phyloP scores from a whole-genome alignment of 1,284 basidiomycete genomes.

The Marasmius tenuissimus region DNA sequence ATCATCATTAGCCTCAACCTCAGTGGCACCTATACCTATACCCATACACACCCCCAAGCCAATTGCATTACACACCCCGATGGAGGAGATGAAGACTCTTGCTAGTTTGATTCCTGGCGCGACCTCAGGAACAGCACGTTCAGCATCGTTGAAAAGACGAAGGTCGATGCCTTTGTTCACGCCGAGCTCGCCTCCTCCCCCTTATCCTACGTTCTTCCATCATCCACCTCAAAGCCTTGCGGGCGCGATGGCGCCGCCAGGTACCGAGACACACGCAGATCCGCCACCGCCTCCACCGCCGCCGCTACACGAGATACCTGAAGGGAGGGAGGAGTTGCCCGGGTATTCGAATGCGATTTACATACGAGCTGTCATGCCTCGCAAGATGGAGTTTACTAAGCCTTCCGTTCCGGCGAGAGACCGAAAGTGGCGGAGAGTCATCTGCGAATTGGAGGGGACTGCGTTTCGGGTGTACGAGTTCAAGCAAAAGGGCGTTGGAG shows the following conservation, averaged over 20 bases:
- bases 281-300: constrained; percentile 46
- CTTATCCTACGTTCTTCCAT: constrained; percentile 4
- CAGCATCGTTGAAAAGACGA: not conserved
- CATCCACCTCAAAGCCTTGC: not conserved
- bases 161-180: constrained; percentile 2
- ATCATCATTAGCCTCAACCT: too few species aligned
- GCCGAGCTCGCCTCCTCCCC: constrained; percentile 1
- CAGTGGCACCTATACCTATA: too few species aligned
- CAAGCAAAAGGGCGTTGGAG: constrained; percentile 46
- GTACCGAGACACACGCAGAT: constrained; percentile 13
- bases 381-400: constrained; percentile 91
- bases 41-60: too few species aligned
- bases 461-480: constrained; percentile 83
- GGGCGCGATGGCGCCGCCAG: constrained; percentile 1
- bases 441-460: constrained; percentile 94
- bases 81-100: too few species aligned
- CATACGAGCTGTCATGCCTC: constrained; percentile 82
- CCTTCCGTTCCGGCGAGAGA: constrained; percentile 89
- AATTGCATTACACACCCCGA: too few species aligned
- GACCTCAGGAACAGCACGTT: not conserved
- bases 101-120: too few species aligned
- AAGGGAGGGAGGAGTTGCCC: constrained; percentile 84
- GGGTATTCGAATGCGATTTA: constrained; percentile 83
- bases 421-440: constrained; percentile 86
- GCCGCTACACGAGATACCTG: constrained; percentile 45